Base-by-base conservation (phyloP, 1,284 basidiomycete species). In the Sporisorium sorghi region DNA sequence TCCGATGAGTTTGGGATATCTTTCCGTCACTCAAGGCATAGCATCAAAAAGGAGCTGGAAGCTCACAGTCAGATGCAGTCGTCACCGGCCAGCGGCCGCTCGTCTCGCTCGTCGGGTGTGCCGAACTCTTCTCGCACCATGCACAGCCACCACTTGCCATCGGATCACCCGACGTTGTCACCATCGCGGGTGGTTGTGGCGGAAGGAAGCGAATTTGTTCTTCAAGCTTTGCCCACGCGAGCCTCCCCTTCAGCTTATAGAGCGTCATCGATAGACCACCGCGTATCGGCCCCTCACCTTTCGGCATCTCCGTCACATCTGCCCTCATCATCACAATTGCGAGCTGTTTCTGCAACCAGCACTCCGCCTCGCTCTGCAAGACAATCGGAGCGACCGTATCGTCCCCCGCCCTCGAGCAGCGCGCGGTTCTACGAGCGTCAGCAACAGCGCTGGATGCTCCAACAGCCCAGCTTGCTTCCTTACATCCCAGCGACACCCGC, bases 401-500 rank as follows among this genome's bases (percentile, higher is more conserved):
- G 70, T 30, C 70, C 70, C 5, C 70, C 70, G 7, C 70, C 70
- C 14, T 73, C 70, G 35, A 73, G 70, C 35, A 73, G 64, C 19
- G 70, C 70, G 9, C 62, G 62, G 17, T 73, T 67, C 46, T 73
- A 63, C 8, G 64, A 61, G 32, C 70, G 70, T 1, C 64, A 73
- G 23, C 57, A 67, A 12, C 70, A 73, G 37, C 42, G 55, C 17
- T 73, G 70, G 70, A 30, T 58, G 35, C 48, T 58, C 11, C 58
- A 49, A 15, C 56, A 63, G 19, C 47, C 63, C 1, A 56, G 19
- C 12, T 19, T 44, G 30, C 42, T 40, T 9, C 52, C 57, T 21
- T 35, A 49, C 6, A 30, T 53, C 8, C 35, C 48, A 21, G 24
- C 50, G 2, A 21, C 23, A 9, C 37, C n/a, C n/a, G n/a, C 55